Percentiles rank a stretch among this genome's conserved stretches.
phyloP scores from a whole-genome alignment of 805 yeast species.

The Sugiyamaella floridensis region DNA sequence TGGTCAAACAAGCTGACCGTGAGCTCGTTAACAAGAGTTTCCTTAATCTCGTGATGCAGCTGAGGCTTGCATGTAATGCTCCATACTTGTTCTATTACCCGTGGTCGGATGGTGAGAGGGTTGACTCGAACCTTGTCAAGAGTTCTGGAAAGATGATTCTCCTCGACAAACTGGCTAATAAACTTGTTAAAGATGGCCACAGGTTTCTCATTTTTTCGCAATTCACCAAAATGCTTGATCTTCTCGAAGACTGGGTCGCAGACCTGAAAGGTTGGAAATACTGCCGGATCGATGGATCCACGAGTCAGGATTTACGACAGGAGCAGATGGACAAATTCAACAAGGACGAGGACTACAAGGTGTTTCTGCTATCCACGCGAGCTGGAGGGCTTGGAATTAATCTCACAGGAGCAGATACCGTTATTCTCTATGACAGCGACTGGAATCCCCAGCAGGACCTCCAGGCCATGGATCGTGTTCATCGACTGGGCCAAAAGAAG shows the following conservation, averaged over 20 bases:
- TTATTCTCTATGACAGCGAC: constrained; percentile 82
- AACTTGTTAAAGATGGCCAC: constrained; percentile 46
- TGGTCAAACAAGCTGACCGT: constrained; percentile 26
- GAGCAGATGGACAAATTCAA: constrained; percentile 51
- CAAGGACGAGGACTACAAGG: constrained; percentile 29
- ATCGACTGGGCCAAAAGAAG: constrained; percentile 80
- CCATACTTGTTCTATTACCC: constrained; percentile 83
- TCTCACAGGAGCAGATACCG: constrained; percentile 81
- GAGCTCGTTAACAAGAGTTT: constrained; percentile 47
- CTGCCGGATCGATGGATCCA: constrained; percentile 72
- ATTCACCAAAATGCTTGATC: constrained; percentile 74
- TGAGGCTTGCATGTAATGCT: constrained; percentile 77
- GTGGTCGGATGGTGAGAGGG: constrained; percentile 43
- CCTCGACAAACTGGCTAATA: constrained; percentile 54
- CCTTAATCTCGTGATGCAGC: constrained; percentile 72
- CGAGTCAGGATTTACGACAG: constrained; percentile 59
- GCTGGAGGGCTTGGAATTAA: constrained; percentile 95
- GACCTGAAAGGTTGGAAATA: constrained; percentile 39
- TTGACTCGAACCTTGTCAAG: constrained; percentile 38
- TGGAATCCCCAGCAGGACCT: constrained; percentile 97
- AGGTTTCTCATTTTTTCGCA: constrained; percentile 81
- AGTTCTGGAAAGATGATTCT: constrained; percentile 70
- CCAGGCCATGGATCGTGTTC: constrained; percentile 95
- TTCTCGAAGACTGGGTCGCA: constrained; percentile 70
- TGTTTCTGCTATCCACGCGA: constrained; percentile 79